Evolutionary conservation across 352 stramenopile genomes (phyloP).

Genomic region (Globisporangium ultimum): DNA sequence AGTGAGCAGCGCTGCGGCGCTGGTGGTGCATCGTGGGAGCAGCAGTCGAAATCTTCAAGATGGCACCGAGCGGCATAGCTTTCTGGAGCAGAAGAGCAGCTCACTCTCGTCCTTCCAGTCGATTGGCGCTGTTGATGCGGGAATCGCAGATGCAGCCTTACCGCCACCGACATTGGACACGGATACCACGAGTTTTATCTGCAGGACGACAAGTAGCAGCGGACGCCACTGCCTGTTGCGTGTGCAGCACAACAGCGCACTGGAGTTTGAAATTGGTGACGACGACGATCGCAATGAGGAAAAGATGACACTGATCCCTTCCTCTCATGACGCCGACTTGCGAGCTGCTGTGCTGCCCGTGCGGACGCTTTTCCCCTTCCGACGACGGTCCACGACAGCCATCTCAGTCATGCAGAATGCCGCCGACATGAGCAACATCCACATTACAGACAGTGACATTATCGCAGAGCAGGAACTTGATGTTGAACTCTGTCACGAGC

Average conservation of each 20-base stretch:
- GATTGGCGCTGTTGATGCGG: too few relatives aligned
- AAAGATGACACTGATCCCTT: constrained; percentile 5
- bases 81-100: constrained; percentile 1
- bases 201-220: constrained; percentile 14
- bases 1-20: constrained; percentile 1
- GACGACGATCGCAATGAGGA: constrained; percentile 1
- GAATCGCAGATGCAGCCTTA: too few relatives aligned
- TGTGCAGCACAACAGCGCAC: constrained; percentile 16
- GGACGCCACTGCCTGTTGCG: constrained; percentile 22
- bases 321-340: neutral
- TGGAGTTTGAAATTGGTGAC: neutral
- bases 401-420: neutral
- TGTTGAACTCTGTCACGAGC: constrained; percentile 68
- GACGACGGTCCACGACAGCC: constrained; percentile 3
- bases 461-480: constrained; percentile 52
- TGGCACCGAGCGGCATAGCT: constrained; percentile 14
- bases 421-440: constrained; percentile 11
- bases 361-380: constrained; percentile 9
- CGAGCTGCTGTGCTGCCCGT: neutral
- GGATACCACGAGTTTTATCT: constrained; percentile 28
- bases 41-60: constrained; percentile 10
- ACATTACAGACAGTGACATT: constrained; percentile 21
- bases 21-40: neutral
- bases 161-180: neutral
- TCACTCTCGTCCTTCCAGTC: neutral